Percentiles rank a stretch among this genome's conserved stretches.
Evolutionary conservation across 495 filamentous ascomycete genomes (phyloP).

Genomic region (Penicillium herquei): DNA sequence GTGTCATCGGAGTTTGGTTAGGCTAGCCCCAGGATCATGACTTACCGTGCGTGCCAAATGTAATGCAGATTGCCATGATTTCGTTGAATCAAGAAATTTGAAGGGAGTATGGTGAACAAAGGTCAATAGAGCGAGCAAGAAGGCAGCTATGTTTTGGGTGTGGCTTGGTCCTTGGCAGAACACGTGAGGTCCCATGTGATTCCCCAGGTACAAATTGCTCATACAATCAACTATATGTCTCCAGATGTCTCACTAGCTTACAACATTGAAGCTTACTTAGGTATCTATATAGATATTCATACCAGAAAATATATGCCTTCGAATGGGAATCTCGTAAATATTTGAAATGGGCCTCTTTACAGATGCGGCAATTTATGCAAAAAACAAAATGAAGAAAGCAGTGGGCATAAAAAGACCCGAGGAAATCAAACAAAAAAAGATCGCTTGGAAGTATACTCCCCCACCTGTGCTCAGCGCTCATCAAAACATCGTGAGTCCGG

Average conservation of each 20-base stretch:
- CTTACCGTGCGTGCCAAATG: slow-evolving; percentile 54
- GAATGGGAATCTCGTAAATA: not conserved
- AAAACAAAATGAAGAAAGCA: slow-evolving; percentile 8
- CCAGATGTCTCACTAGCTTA: not conserved
- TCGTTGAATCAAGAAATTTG: slow-evolving; percentile 1
- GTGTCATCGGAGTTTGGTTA: not conserved
- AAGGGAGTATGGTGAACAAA: not conserved
- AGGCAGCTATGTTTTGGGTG: slow-evolving; percentile 26
- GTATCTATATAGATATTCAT: too few relatives aligned
- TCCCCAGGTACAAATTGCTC: not conserved
- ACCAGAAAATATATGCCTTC: too few relatives aligned
- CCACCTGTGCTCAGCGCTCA: not conserved
- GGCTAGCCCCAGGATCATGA: not conserved
- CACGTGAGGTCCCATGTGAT: slow-evolving; percentile 29
- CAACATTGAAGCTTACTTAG: too few relatives aligned
- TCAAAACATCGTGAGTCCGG: not conserved
- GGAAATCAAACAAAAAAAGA: slow-evolving; percentile 7
- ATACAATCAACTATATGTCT: not conserved
- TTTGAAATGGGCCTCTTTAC: slow-evolving; percentile 12
- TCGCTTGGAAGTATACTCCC: slow-evolving; percentile 7
- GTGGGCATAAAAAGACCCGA: slow-evolving; percentile 1
- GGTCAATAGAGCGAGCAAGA: slow-evolving; percentile 1
- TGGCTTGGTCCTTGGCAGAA: slow-evolving; percentile 28
- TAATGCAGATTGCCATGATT: slow-evolving; percentile 55
- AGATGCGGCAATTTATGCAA: slow-evolving; percentile 9